Evolutionary conservation across 2,329 filamentous ascomycete species (phyloP), one percentile per base, ranked within the genome.

Genomic region (Fusarium odoratissimum): DNA sequence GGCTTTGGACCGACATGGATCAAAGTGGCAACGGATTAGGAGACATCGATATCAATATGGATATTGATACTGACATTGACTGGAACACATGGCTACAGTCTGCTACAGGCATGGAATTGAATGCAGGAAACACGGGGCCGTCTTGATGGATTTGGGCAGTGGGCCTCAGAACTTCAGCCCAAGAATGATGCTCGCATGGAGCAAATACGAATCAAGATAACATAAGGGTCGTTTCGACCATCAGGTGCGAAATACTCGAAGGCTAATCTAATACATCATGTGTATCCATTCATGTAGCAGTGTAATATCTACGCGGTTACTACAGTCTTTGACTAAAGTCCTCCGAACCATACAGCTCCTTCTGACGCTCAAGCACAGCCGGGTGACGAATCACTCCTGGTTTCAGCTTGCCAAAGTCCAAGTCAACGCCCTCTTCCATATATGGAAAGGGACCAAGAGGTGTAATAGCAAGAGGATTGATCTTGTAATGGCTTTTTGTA

Each of bases 11-110:
- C 6, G 78, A 79, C 37, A 49, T 65, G 9, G 79, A 82, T 10
- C 78, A 80, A 17, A 60, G 74, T 0, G 79, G 79, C 3, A 78
- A 81, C 16, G 57, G 74, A 1, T 79, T 80, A 40, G 67, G 56
- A 8, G 71, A 76, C 9, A 30, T 77, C 8, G 69, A 79, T 57
- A 59, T 78, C 1, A 75, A 80, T 31, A 74, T 82, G 66, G 77
- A 82, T 13, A 64, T 81, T 9, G 79, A 80, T 7, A 69, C 59
- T 1, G 77, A 77, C 0, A 68, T 83, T 3, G 75, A 84, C 54
- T 84, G 82, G 82, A 77, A 81, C 37, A 72, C 72, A 16, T 83
- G 82, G 82, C 58, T 84, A 6, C 75, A 80, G 38, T 80, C 79
- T 21, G 80, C 79, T 4, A 73, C 73, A 17, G 75, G 67, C 2